Base-by-base conservation (phyloP, 148 eudicot species). In the Chenopodium quinoa region DNA sequence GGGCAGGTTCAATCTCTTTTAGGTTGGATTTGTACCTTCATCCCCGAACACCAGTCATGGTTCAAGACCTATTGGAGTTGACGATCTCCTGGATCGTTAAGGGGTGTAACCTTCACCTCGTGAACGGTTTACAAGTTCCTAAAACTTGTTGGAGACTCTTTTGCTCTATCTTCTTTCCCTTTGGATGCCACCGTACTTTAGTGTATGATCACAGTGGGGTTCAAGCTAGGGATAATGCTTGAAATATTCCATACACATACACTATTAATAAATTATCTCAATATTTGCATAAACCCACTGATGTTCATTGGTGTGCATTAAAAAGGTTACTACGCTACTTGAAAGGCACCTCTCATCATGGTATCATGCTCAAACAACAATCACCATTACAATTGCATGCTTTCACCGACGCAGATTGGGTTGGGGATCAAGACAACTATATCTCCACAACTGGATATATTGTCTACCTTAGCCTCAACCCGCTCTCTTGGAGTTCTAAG, bases 311-410 rank as follows among this genome's bases (percentile, higher is more conserved):
- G 32, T 16, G 4, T 10, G 73, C 79, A 4, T 14, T 83, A 0
- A 83, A 83, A 27, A 8, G 58, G 0, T 9, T 83, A 3, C 13
- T 83, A 0, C 78, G 78, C 1, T 83, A 83, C 37, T 4, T 82
- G 0, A 16, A 46, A 40, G 68, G n/a, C 16, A 83, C 74, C 4
- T 3, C 17, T 64, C 14, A 37, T 25, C 47, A 37, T 27, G 85
- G 54, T 14, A 23, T 78, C 23, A 37, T 29, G 9, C 29, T n/a
- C 19, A 9, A 29, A 9, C 34, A 2, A 0, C 4, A 10, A 22
- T 16, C 50, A 25, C 20, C 40, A 11, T 23, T 40, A 10, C 1
- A 29, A 1, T 66, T 83, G 9, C 50, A 50, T 25, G 79, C 75
- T 9, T 83, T 52, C 22, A 25, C 34, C 10, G 16, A 66, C 25